Evolutionary conservation across 1,284 basidiomycete genomes (phyloP).

Genomic region (Ceratobasidium sp.): DNA sequence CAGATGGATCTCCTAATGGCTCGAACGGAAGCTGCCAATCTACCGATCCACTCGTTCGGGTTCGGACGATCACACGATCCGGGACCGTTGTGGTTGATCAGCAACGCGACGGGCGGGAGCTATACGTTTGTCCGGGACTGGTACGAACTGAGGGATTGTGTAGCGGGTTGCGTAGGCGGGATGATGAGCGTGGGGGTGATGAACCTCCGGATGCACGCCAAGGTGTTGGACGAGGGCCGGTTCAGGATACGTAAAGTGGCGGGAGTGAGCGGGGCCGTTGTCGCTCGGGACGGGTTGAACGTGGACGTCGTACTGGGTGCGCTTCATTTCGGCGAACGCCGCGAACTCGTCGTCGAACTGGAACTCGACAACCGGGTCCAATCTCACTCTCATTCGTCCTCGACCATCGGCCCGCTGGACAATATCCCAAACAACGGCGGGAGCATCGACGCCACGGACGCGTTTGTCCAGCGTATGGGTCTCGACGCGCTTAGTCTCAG

Average conservation of each 20-base stretch:
- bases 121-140: slow-evolving; percentile 98
- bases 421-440: slow-evolving; percentile 14
- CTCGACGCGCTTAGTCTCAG: slow-evolving; percentile 71
- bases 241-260: slow-evolving; percentile 93
- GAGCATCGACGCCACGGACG: slow-evolving; percentile 75
- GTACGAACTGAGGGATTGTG: slow-evolving; percentile 89
- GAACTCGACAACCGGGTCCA: slow-evolving; percentile 81
- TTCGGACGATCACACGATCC: slow-evolving; percentile 97
- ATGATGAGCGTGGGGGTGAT: slow-evolving; percentile 92
- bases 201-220: slow-evolving; percentile 92
- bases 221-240: slow-evolving; percentile 73
- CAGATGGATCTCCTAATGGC: slow-evolving; percentile 98
- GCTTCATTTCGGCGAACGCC: slow-evolving; percentile 88
- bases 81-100: slow-evolving; percentile 98
- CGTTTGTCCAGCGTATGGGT: slow-evolving; percentile 84
- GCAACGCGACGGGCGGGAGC: slow-evolving; percentile 95
- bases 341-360: slow-evolving; percentile 94
- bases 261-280: slow-evolving; percentile 84
- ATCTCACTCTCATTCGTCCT: slow-evolving; percentile 1
- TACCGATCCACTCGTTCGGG: slow-evolving; percentile 96
- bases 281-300: slow-evolving; percentile 88
- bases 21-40: slow-evolving; percentile 89
- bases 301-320: slow-evolving; percentile 97
- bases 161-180: slow-evolving; percentile 92
- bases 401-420: neutral